Percentiles rank a stretch among this genome's conserved stretches.
These are phyloP conservation scores for Bipolaris gigantea DNA, from an alignment of 2,329 filamentous ascomycete species.

Conservation along the genomic window DNA sequence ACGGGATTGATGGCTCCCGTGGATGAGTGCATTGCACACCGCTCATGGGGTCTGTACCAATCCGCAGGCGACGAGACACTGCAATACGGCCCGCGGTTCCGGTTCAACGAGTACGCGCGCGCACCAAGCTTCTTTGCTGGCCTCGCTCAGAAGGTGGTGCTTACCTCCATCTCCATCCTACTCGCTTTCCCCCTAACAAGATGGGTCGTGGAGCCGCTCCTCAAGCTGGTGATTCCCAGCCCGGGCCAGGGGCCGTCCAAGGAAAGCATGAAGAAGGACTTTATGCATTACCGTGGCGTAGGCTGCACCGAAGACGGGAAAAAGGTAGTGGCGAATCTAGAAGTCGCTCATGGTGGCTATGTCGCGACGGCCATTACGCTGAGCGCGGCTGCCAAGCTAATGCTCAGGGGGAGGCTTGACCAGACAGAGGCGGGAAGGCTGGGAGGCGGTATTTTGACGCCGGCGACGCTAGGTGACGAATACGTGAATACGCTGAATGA, in stretches of 20 bases:
- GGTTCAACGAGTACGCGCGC: slow-evolving; percentile 59
- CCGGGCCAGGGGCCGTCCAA: slow-evolving; percentile 41
- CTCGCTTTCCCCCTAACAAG: slow-evolving; percentile 58
- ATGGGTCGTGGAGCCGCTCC: slow-evolving; percentile 39
- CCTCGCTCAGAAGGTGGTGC: slow-evolving; percentile 52
- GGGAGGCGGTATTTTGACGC: slow-evolving; percentile 70
- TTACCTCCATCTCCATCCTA: slow-evolving; percentile 50
- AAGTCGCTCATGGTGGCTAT: slow-evolving; percentile 66
- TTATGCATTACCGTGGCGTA: slow-evolving; percentile 65
- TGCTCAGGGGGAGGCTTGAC: slow-evolving; percentile 60
- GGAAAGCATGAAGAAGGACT: slow-evolving; percentile 61
- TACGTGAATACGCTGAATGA: slow-evolving; percentile 65
- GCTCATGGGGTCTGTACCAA: slow-evolving; percentile 60
- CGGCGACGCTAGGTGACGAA: slow-evolving; percentile 68
- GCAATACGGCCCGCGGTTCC: slow-evolving; percentile 60
- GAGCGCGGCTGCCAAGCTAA: slow-evolving; percentile 64
- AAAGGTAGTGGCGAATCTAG: slow-evolving; percentile 59
- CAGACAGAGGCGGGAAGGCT: slow-evolving; percentile 57
- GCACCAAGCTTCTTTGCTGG: slow-evolving; percentile 55
- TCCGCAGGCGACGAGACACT: slow-evolving; percentile 32
- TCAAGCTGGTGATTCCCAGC: slow-evolving; percentile 35
- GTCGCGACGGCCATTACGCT: slow-evolving; percentile 66
- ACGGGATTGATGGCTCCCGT: slow-evolving; percentile 56
- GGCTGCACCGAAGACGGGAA: slow-evolving; percentile 58
- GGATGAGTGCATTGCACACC: slow-evolving; percentile 61